Percentiles rank a stretch among this genome's conserved stretches.
These are phyloP conservation scores for Suillus bovinus DNA, from an alignment of 768 basidiomycete species.

Conservation along the genomic window DNA sequence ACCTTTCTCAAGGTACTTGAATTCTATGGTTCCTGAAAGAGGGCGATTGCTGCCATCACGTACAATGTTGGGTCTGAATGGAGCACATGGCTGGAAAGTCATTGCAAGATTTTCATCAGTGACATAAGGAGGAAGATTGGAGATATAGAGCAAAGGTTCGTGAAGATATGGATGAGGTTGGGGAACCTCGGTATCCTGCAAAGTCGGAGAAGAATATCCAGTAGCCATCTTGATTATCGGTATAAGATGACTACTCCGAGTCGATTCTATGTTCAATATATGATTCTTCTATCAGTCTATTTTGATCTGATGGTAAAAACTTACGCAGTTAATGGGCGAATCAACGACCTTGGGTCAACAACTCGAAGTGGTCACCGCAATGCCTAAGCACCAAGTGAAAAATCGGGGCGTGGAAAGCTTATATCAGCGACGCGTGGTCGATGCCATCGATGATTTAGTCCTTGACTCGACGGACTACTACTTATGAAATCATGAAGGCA, in stretches of 20 bases:
- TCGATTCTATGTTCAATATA: slow-evolving; percentile 6
- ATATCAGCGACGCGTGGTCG: slow-evolving; percentile 26
- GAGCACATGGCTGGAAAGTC: slow-evolving; percentile 73
- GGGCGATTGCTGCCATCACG: slow-evolving; percentile 56
- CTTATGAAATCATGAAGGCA: background rate
- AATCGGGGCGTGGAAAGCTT: slow-evolving; percentile 34
- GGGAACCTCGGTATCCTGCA: slow-evolving; percentile 32
- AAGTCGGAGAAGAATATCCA: slow-evolving; percentile 34
- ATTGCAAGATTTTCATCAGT: slow-evolving; percentile 76
- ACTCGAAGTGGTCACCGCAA: slow-evolving; percentile 26
- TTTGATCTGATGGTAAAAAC: slow-evolving; percentile 9
- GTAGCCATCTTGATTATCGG: slow-evolving; percentile 38
- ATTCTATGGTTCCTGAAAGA: slow-evolving; percentile 78
- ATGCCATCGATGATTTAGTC: background rate
- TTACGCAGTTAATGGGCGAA: slow-evolving; percentile 27
- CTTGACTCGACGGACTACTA: background rate
- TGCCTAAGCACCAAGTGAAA: slow-evolving; percentile 25
- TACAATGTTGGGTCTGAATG: slow-evolving; percentile 76
- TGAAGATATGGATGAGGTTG: slow-evolving; percentile 80
- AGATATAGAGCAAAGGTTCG: slow-evolving; percentile 80
- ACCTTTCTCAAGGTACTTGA: slow-evolving; percentile 83
- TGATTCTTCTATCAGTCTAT: background rate
- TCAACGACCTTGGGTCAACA: slow-evolving; percentile 34
- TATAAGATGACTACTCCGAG: slow-evolving; percentile 21
- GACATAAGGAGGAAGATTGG: slow-evolving; percentile 71